Base-by-base conservation (phyloP, 2,329 filamentous ascomycete genomes). In the Microascus cirrosus region DNA sequence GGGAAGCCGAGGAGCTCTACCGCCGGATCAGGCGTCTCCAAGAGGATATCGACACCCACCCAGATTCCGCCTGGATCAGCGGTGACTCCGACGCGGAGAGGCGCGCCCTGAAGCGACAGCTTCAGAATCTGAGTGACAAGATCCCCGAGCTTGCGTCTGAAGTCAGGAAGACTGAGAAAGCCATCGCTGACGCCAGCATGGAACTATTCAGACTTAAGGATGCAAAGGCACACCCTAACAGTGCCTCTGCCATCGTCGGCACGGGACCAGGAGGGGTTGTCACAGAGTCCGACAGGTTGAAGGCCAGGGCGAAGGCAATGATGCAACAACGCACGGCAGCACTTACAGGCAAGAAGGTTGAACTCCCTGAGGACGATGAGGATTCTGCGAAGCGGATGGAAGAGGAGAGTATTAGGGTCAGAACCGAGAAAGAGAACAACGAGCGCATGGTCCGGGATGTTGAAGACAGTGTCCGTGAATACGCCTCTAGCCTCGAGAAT, bases 301-400 rank as follows among this genome's bases (percentile, higher is more conserved):
- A 96, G 76, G 94, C 94, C 39, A 85, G 92, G 64, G 93, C 94
- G 35, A 95, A 92, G 74, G 93, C 93, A 45, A 95, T 96, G 85
- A 99, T 99, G 94, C 93, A 97, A 74, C 92, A 96, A 67, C 87
- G 94, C 60, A 92, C 94, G 63, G 94, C 94, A 58, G 93, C 94
- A 20, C 75, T 99, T 62, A 90, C 91, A 24, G 94, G 94, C 59
- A 90, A 87, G 71, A 91, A 92, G 68, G 75, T 86, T 53, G 84
- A 89, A 42, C 71, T 77, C 2, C 76, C 75, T 53, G 81, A 86
- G 60, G 89, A 95, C 62, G 87, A 92, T 62, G 79, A 81, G 28
- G 89, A 89, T 62, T 90, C 89, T 3, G 85, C 91, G 53, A 89
- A 90, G 73, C 84, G 94, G 36, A 73, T 97, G 18, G 94, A 97